Evolutionary conservation across 1,284 basidiomycete species (phyloP), one percentile per base, ranked within the genome.

Genomic region (Cutaneotrichosporon mucoides): DNA sequence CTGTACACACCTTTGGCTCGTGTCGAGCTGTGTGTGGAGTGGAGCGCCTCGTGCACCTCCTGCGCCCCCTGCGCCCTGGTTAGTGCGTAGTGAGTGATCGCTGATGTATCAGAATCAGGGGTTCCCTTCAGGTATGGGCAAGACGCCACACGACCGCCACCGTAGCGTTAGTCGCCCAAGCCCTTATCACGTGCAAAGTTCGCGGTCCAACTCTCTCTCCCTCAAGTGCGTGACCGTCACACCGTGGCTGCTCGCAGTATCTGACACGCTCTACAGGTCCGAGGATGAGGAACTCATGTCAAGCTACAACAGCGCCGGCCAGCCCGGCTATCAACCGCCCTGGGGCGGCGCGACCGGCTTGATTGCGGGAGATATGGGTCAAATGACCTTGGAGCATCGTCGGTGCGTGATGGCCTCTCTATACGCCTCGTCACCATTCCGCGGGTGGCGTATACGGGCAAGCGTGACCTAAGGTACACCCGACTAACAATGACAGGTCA

Each of bases 381-480:
- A 67, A 38, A 67, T 71, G 59, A 59, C 65, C 9, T 60, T 73
- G 15, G 71, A 73, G 45, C 69, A 72, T 49, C 64, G 71, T 45
- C 57, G 68, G 71, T 73, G 38, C 24, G 62, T 58, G 13, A 38
- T 42, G 16, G 6, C 45, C 45, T 9, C 5, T 6, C 16, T 12
- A 24, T 24, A 24, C 24, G 24, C 24, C 24, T 24, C 24, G 24
- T 24, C 24, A 24, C 24, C 24, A 24, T 24, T 24, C 24, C 24
- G 24, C 24, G 24, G 24, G 24, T 24, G 24, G 24, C 24, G 24
- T 24, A 24, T 24, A 24, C 24, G 24, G 24, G 24, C 24, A 24
- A 24, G 11, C 24, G 24, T 35, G 24, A 41, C 37, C 36, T 24
- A 24, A 24, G 45, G 33, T 41, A 33, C 38, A 34, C 16, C 37